Evolutionary conservation across 768 basidiomycete genomes (phyloP), one percentile per base, ranked within the genome.

Genomic region (Cyclocybe cylindracea): DNA sequence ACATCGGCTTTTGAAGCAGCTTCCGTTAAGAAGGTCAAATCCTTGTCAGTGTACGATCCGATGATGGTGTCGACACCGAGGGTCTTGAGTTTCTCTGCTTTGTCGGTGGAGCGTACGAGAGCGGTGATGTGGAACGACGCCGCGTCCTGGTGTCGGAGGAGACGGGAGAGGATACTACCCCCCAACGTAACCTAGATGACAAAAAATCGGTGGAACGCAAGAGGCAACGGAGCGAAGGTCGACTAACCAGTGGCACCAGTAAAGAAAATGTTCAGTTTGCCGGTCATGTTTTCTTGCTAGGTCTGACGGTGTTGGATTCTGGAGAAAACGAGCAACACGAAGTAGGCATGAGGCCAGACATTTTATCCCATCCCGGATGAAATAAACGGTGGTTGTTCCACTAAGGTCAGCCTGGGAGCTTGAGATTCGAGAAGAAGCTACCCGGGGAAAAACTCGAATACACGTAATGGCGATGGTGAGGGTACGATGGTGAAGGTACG

Each of bases 211-310:
- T 46, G 40, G 39, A 19, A 36, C 29, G 7, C 35, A 45, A 4
- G 45, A 50, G 7, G 2, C 16, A 13, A 5, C 29, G 9, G 16
- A 13, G 10, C 1, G 29, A 42, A 18, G 5, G 40, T 7, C 11
- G 10, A 44, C 62, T 37, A 50, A 74, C 78, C 77, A 10, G 78
- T 78, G n/a, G 70, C 76, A 36, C 78, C 76, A 36, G 72, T 71
- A 43, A 80, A 50, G 50, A 80, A 70, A 35, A 80, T 70, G 33
- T 69, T 61, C 36, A 48, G 55, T 56, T 67, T 71, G 33, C 60
- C 52, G 32, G 65, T 50, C 64, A 62, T 66, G 39, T 38, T 53
- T 29, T 40, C 19, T 10, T 31, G 24, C 24, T 24, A 24, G 2
- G 24, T 24, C 24, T 5, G 24, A 5, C 24, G 24, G 2, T 5